phyloP scores from a whole-genome alignment of 495 filamentous ascomycete genomes.

The Margaritispora aquatica region DNA sequence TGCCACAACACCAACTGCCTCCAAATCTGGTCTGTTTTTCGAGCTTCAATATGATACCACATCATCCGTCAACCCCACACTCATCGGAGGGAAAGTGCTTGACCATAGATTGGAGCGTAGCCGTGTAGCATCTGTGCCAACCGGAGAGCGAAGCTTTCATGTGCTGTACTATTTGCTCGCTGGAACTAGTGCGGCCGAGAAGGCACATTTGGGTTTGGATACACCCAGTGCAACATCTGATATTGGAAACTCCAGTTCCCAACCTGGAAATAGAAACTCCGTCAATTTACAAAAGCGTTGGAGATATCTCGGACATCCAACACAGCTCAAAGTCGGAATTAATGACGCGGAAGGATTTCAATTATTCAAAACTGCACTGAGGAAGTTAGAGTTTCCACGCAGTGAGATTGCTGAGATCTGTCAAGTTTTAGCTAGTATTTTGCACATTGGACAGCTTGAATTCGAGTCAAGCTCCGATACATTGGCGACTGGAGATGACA shows the following conservation, averaged over 20 bases:
- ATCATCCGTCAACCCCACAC: slow-evolving; percentile 67
- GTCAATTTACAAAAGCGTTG: slow-evolving; percentile 68
- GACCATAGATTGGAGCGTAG: slow-evolving; percentile 90
- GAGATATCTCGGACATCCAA: slow-evolving; percentile 94
- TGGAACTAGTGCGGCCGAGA: slow-evolving; percentile 86
- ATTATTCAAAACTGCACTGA: slow-evolving; percentile 91
- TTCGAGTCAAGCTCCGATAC: slow-evolving; percentile 78
- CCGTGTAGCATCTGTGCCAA: slow-evolving; percentile 83
- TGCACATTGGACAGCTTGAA: slow-evolving; percentile 94
- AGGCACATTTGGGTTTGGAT: slow-evolving; percentile 81
- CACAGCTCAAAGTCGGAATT: slow-evolving; percentile 92
- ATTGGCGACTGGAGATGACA: slow-evolving; percentile 74
- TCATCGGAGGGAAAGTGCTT: slow-evolving; percentile 90
- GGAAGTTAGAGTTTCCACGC: slow-evolving; percentile 89
- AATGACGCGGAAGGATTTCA: slow-evolving; percentile 95
- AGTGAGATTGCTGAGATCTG: slow-evolving; percentile 95
- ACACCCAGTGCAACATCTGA: slow-evolving; percentile 29
- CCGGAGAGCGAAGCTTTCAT: slow-evolving; percentile 94
- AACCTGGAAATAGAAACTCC: slow-evolving; percentile 29
- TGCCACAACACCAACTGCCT: slow-evolving; percentile 87
- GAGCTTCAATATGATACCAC: slow-evolving; percentile 94
- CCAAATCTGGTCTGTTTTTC: slow-evolving; percentile 89
- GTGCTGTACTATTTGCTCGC: slow-evolving; percentile 91
- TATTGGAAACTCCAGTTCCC: slow-evolving; percentile 28
- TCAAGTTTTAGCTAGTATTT: slow-evolving; percentile 82